Base-by-base conservation (phyloP, 169 alveolate genomes). In the Plasmodium adleri region DNA sequence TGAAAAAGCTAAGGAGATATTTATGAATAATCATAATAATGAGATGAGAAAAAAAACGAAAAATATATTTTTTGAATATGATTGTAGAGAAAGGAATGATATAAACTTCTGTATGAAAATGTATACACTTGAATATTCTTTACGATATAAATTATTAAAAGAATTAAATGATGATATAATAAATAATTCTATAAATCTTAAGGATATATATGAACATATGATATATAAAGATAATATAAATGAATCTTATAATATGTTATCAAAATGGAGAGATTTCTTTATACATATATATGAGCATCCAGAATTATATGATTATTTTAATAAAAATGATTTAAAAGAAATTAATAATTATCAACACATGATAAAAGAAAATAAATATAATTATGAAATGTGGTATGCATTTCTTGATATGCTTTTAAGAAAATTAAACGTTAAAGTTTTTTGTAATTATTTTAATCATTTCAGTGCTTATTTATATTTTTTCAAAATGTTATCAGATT, bases 391-490 rank as follows among this genome's bases (percentile, higher is more conserved):
- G 12, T 76, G 60, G n/a, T 13, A n/a, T 24, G 6, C 88, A 12
- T 76, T 76, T 49, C 49, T 76, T 24, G 50, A 22, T 5, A 63
- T 63, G 13, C 43, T 76, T 20, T 64, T 76, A 67, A 28, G 5
- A 26, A 76, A 50, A 63, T 62, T 76, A 76, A 76, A 76, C 9
- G 70, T 64, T 63, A 76, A 62, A 43, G 43, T 17, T 24, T 76
- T 76, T 13, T 26, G 67, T 22, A n/a, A 22, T 26, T 43, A 63
- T 50, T 49, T 63, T 3, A 76, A 76, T 26, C 70, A 76, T 12
- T 63, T 76, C 17, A 76, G 88, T 67, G 74, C 88, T 1, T 76
- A 47, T 63, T 76, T 76, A 76, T 76, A 76, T 76, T 76, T 76
- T 63, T 47, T 76, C 49, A 76, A 76, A 50, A 47, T 76, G 32